phyloP scores from a whole-genome alignment of 768 basidiomycete species.

The Amanita polypyramis region DNA sequence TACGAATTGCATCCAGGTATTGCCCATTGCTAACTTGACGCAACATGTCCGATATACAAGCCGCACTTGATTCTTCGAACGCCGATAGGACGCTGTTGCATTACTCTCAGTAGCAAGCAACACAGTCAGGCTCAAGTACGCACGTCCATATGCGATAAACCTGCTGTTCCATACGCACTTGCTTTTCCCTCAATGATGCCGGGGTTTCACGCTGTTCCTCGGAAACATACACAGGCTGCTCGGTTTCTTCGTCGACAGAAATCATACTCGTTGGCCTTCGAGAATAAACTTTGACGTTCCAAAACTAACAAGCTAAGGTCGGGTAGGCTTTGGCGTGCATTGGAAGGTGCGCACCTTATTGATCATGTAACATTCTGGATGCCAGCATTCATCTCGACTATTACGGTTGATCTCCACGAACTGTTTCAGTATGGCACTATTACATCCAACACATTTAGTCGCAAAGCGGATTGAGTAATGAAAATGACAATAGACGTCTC shows the following conservation, averaged over 20 bases:
- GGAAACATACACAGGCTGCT: conserved; percentile 49
- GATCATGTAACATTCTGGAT: conserved; percentile 99
- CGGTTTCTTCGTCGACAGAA: conserved; percentile 38
- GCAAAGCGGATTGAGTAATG: conserved; percentile 99
- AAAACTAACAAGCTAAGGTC: conserved; percentile 51
- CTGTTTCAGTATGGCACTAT: conserved; percentile 95
- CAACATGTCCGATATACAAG: conserved; percentile 98
- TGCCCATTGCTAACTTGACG: conserved; percentile 94
- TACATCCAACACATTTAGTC: conserved; percentile 96
- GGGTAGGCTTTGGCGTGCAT: background rate
- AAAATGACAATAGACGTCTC: conserved; percentile 97
- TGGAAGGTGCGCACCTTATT: conserved; percentile 64
- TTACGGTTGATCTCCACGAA: conserved; percentile 99
- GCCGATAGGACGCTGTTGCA: conserved; percentile 77
- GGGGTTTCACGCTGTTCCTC: conserved; percentile 80
- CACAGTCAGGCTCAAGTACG: conserved; percentile 22
- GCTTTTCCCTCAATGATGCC: conserved; percentile 75
- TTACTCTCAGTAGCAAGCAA: conserved; percentile 2
- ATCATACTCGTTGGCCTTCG: conserved; percentile 57
- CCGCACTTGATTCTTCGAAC: conserved; percentile 98
- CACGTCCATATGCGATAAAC: conserved; percentile 99
- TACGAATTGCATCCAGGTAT: conserved; percentile 92
- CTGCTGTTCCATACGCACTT: conserved; percentile 90
- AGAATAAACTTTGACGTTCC: conserved; percentile 93
- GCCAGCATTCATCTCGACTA: conserved; percentile 98